Base-by-base conservation (phyloP, 371 early-diverging fungal genomes). In the Mortierella sp. region DNA sequence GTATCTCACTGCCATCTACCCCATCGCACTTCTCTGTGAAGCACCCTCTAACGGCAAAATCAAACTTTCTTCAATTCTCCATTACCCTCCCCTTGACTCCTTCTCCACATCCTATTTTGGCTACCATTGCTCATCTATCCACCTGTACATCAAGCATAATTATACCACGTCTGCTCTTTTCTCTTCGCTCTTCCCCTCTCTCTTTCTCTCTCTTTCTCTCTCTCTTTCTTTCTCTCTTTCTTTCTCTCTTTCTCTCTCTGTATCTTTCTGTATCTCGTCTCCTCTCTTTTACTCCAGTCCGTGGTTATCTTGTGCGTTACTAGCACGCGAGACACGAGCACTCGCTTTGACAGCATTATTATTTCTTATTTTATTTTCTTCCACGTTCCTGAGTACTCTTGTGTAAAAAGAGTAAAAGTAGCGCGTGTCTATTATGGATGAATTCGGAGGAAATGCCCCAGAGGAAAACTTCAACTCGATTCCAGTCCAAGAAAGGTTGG, bases 401-500 rank as follows among this genome's bases (percentile, higher is more conserved):
- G 32, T 43, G 35, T 15, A 54, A 32, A 34, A 28, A 62, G n/a
- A n/a, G n/a, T n/a, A n/a, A 29, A 29, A 31, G 4, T 23, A 49
- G 58, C 70, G 64, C 64, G 64, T 17, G 45, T 23, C 42, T 37
- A 61, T 55, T 19, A 79, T 79, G 80, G 80, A 79, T 57, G 80
- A 79, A 63, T 74, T 45, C 59, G 74, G 70, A 65, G 55, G 73
- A 4, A 43, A 28, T 42, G 84, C 82, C 28, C 78, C 83, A 29
- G 89, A 93, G 51, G 93, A 93, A 71, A 93, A 93, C 83, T 94
- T 90, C 70, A 82, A 86, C 60, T 74, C 85, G 66, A 85, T 93
- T 59, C 90, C 94, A 37, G 84, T 93, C 37, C 70, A 75, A 53
- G 93, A 93, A 66, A 85, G 90, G 75, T 83, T 93, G 56, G 86